Evolutionary conservation across 495 filamentous ascomycete genomes (phyloP), one percentile per base, ranked within the genome.

Genomic region (Penicillium cosmopolitanum): DNA sequence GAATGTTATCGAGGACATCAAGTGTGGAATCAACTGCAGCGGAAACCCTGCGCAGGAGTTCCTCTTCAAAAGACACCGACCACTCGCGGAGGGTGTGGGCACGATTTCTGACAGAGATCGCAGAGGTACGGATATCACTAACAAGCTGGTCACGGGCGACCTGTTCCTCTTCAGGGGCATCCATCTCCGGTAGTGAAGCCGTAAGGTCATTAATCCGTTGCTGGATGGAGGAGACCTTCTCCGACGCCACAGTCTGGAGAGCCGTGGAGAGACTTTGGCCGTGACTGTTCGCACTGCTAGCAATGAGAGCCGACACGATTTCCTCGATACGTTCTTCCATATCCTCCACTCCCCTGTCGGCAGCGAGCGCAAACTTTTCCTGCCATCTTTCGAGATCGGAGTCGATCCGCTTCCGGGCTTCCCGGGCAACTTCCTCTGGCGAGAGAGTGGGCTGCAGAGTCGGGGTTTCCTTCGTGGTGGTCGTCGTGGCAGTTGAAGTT

Each of bases 351-450:
- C 91, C 92, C 65, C 93, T 89, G 50, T 93, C 87, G 19, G 89
- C 89, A 8, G 91, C 91, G 56, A 85, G 85, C 21, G 88, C 81
- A 71, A 97, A 98, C 63, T 95, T 92, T 42, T 84, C 82, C 71
- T 96, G 87, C 92, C 93, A 98, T 38, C 80, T 77, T 50, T 84
- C 75, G 38, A 99, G 81, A 71, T 98, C 96, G 15, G 86, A 83
- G 8, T 86, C 82, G 54, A 97, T 87, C 36, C 85, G 87, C 64
- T 88, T 84, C 8, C 86, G 85, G 3, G 84, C 73, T 65, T 84
- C 77, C 50, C 84, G 81, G 7, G 72, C 73, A 35, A 83, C 66
- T 57, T 82, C 70, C 34, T 74, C 63, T 12, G 77, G 63, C 4
- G 79, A 76, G 5, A 74, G 46, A 18, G 76, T 70, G 12, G 71